Base-by-base conservation (phyloP, 371 early-diverging fungal species). In the Mucor circinelloides region DNA sequence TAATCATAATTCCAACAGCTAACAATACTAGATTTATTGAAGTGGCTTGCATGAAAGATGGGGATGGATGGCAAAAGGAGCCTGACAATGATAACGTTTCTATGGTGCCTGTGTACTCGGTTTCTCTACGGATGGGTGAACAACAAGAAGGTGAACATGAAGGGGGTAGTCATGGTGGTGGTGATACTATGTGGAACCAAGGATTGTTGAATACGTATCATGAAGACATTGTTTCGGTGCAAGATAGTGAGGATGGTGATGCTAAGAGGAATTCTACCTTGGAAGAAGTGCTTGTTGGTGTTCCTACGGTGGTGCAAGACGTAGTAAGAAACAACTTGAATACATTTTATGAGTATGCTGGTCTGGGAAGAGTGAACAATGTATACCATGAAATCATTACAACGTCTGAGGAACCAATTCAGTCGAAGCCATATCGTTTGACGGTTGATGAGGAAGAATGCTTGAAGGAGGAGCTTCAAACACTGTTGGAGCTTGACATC, bases 381-480 rank as follows among this genome's bases (percentile, higher is more conserved):
- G 60, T 36, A 4, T 21, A 44, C 0, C 62, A 67, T 25, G 36
- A 61, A 15, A 67, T 61, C 0, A 34, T 17, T 21, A 57, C 56
- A 8, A 42, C 34, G 0, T n/a, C 57, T 3, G 56, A 42, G 13
- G 56, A 30, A 36, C 59, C 60, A 23, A 23, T 60, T 9, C 31
- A 30, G 23, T 56, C 67, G 0, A 55, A 50, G 8, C 70, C 70
- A 0, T 70, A 70, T 13, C 57, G 60, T 12, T 31, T 64, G 1
- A 64, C 64, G 0, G 48, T 19, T 25, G 69, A 69, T 12, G 69
- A 69, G 60, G 69, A 69, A 7, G 60, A 64, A 19, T 13, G n/a
- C 44, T 15, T 69, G 4, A 50, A 55, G 4, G 40, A 63, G 44
- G 63, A 69, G 28, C 31, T 76, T 6, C n/a, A 63, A 1, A 31